Evolutionary conservation across 2,329 filamentous ascomycete species (phyloP), one percentile per base, ranked within the genome.

Genomic region (Tolypocladium endophyticum): DNA sequence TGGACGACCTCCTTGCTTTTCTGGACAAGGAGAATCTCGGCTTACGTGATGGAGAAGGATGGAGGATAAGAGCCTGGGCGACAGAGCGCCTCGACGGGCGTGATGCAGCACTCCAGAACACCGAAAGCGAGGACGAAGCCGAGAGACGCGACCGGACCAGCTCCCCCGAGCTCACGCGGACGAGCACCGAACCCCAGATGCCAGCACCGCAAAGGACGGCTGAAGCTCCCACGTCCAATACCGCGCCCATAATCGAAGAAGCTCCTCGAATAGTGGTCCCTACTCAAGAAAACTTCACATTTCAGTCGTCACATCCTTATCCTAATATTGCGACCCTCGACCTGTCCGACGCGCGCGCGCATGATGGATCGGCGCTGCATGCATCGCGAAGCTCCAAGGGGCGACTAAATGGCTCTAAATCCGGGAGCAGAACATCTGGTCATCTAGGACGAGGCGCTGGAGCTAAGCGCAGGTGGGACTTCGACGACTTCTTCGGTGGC

Each of bases 1-100:
- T 99, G 43, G 91, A 97, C 64, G 93, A 97, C 65, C 78, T 99
- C 6, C 77, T 97, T n/a, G 75, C 81, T 20, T 95, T 96, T 66
- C 77, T 97, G 58, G 92, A 97, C 71, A 88, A 85, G 69, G 87
- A 92, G 69, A 86, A 90, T 64, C 79, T 96, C 59, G 91, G 90
- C 0, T 71, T 94, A 16, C 83, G 81, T 55, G 89, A 94, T 72
- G 90, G 90, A 18, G 92, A 96, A 72, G 90, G 81, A 25, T 84
- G 81, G 77, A 79, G 75, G 62, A 76, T 87, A 59, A 76, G 85
- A 59, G 77, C 77, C 69, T 88, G 85, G 85, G 86, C 85, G 0
- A 87, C 83, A 2, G 88, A 92, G 72, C 79, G 87, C 35, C 74
- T 89, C 23, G 86, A 90, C 58, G 85, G 86, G 35, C 79, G 82